phyloP scores from a whole-genome alignment of 2,329 filamentous ascomycete species.

The Neonectria punicea region DNA sequence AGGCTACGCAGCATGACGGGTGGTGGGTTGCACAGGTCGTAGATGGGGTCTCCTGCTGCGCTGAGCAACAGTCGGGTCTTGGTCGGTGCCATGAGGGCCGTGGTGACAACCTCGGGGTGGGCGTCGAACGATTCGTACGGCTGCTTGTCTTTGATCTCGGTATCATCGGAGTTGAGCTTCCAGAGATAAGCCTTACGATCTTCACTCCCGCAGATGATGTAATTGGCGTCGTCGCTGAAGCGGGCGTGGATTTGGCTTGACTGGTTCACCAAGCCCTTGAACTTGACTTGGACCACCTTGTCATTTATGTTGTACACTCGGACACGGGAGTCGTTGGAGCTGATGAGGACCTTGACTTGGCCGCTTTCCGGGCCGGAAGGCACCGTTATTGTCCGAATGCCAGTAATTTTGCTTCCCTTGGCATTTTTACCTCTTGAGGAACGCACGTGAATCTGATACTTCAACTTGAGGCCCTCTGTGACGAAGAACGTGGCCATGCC shows the following conservation, averaged over 20 bases:
- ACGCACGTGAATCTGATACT: slow-evolving; percentile 90
- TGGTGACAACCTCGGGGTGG: slow-evolving; percentile 87
- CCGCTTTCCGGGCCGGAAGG: slow-evolving; percentile 61
- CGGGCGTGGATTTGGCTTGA: slow-evolving; percentile 90
- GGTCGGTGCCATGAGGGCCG: slow-evolving; percentile 85
- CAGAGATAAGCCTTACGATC: slow-evolving; percentile 92
- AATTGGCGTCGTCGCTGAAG: slow-evolving; percentile 86
- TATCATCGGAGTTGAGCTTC: slow-evolving; percentile 65
- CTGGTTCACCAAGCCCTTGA: slow-evolving; percentile 89
- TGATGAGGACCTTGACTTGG: slow-evolving; percentile 86
- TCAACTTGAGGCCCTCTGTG: slow-evolving; percentile 86
- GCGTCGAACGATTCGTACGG: slow-evolving; percentile 92
- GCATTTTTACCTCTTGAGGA: slow-evolving; percentile 92
- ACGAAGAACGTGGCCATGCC: slow-evolving; percentile 92
- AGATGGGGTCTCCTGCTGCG: slow-evolving; percentile 90
- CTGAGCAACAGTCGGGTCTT: slow-evolving; percentile 81
- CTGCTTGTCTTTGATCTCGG: slow-evolving; percentile 79
- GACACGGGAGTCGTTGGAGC: slow-evolving; percentile 93
- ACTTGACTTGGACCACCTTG: slow-evolving; percentile 87
- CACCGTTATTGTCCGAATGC: slow-evolving; percentile 79
- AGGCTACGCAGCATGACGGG: slow-evolving; percentile 84
- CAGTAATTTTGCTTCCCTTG: slow-evolving; percentile 97
- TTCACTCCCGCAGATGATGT: slow-evolving; percentile 93
- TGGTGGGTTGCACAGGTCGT: slow-evolving; percentile 94
- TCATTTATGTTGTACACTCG: slow-evolving; percentile 90